Evolutionary conservation across 1,284 basidiomycete genomes (phyloP).

Genomic region (Pseudozyma hubeiensis): DNA sequence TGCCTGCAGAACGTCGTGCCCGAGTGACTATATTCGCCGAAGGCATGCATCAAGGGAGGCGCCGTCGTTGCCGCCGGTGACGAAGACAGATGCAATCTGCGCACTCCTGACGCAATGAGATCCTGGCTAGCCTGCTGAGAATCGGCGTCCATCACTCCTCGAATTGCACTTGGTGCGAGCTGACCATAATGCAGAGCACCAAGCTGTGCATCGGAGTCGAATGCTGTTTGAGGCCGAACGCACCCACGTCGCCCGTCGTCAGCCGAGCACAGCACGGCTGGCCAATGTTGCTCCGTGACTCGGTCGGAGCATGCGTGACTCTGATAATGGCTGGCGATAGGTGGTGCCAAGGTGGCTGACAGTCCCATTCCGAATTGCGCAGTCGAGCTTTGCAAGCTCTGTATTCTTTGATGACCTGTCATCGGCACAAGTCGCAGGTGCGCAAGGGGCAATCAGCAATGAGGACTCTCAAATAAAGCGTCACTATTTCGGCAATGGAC

Average conservation of each 20-base stretch:
- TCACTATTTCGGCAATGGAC: too few relatives aligned
- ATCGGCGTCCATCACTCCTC: not conserved
- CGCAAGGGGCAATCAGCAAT: too few relatives aligned
- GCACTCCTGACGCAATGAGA: not conserved
- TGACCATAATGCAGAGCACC: not conserved
- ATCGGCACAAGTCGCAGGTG: too few relatives aligned
- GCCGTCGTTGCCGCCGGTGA: not conserved
- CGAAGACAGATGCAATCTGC: not conserved
- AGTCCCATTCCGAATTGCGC: not conserved
- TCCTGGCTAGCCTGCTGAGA: not conserved
- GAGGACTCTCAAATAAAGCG: too few relatives aligned
- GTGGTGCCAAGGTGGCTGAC: not conserved
- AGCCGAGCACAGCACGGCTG: not conserved
- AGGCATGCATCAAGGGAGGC: not conserved
- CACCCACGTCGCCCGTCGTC: not conserved
- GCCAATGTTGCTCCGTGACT: not conserved
- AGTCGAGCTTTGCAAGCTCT: slow-evolving; percentile 3
- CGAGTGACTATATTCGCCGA: not conserved
- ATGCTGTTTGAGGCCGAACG: not conserved
- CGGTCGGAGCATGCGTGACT: not conserved
- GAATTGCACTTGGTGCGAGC: not conserved
- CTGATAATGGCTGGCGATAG: not conserved
- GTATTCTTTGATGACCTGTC: not conserved
- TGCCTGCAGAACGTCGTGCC: not conserved
- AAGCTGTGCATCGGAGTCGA: not conserved